Base-by-base conservation (phyloP, 345 rosid genomes). In the Populus alba region DNA sequence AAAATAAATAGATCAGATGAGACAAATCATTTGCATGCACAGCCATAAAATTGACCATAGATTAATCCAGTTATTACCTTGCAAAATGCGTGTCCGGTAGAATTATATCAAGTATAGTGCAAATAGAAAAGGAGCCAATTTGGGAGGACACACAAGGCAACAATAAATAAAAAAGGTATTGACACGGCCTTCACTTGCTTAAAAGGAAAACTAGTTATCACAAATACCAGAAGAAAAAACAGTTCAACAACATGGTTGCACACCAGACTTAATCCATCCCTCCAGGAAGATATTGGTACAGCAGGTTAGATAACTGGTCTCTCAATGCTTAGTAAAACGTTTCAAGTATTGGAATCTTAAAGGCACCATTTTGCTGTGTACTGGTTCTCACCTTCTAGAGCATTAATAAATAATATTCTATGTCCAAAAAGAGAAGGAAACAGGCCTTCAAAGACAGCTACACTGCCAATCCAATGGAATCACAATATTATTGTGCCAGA, bases 1-100 rank as follows among this genome's bases (percentile, higher is more conserved):
- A 66, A 65, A 31, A 22, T 66, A 63, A 38, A 86, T 51, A 35
- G 59, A 79, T 71, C 29, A 68, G 27, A 57, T 57, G 63, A 11
- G 25, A 57, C 6, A 57, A 1, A 57, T 57, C 29, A 57, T 57
- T 57, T n/a, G 63, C 63, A 57, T n/a, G 63, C 5, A 57, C 29
- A 10, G 11, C 63, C 63, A 57, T 57, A 22, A 9, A 57, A 57
- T 22, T 57, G 29, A 57, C n/a, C 63, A 57, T 57, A 57, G 0
- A 57, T 57, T 57, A 8, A 57, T 57, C 63, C 29, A n/a, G 15
- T n/a, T 11, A 22, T 57, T 57, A 57, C 63, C 15, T 11, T n/a
- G 15, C 15, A n/a, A 57, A n/a, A 57, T 57, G 63, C 63, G 23
- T n/a, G 27, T 57, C 63, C 10, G 1, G 25, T 23, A n/a, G 6